These are phyloP conservation scores for Wilcoxina mikolae DNA, from an alignment of 495 filamentous ascomycete species.

Conservation along the genomic window DNA sequence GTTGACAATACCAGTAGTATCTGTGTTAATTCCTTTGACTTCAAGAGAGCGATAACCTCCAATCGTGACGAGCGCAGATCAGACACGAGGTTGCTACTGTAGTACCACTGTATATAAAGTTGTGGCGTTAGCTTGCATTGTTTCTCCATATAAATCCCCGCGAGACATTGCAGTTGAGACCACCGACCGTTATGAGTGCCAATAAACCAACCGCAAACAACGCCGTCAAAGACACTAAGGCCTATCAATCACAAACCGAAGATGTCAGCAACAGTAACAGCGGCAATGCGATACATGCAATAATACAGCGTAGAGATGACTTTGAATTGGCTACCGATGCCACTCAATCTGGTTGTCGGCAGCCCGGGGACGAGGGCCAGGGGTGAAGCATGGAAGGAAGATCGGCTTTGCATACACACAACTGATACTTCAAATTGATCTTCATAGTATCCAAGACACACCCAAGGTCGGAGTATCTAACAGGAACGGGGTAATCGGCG, in stretches of 20 bases:
- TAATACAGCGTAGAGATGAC: neutral
- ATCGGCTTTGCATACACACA: constrained; percentile 7
- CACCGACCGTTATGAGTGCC: constrained; percentile 45
- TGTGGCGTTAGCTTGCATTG: neutral
- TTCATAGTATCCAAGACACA: constrained; percentile 1
- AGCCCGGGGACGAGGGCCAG: neutral
- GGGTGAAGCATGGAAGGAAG: neutral
- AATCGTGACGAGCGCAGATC: constrained; percentile 3
- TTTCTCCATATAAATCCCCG: constrained; percentile 46
- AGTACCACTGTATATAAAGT: constrained; percentile 6
- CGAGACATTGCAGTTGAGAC: constrained; percentile 13
- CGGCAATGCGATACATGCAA: neutral
- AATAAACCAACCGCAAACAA: constrained; percentile 46
- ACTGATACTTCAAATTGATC: constrained; percentile 12
- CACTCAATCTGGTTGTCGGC: neutral
- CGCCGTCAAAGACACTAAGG: constrained; percentile 44
- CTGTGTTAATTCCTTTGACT: constrained; percentile 6
- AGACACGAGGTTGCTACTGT: constrained; percentile 7
- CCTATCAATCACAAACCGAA: neutral
- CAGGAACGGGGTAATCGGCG: neutral
- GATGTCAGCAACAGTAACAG: neutral
- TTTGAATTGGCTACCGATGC: neutral
- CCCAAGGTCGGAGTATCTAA: neutral
- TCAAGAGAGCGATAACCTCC: constrained; percentile 5
- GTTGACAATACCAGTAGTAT: constrained; percentile 1